Evolutionary conservation across 331 rosid species (phyloP), one percentile per base, ranked within the genome.

Genomic region (Ulmus americana): DNA sequence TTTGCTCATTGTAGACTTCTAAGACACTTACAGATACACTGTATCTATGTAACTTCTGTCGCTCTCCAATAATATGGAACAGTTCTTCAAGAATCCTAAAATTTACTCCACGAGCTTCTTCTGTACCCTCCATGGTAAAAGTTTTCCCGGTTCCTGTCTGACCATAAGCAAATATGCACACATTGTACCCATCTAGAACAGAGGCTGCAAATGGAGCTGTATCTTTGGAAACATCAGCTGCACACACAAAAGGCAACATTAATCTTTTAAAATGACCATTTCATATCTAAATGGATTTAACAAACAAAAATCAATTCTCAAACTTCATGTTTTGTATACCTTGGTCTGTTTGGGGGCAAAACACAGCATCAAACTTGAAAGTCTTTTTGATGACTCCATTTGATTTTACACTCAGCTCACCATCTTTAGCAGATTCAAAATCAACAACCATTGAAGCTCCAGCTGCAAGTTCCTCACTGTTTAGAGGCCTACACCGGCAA

Each of bases 131-230:
- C 97, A 92, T 92, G 54, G 98, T 92, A 67, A 89, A 92, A 13
- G 98, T 92, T 73, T 92, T 92, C 43, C 98, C 98, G 5, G 90
- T 86, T 57, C 98, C 98, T 5, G 98, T 92, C 75, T 92, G 98
- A 45, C 98, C 98, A 39, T 85, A 92, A 8, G 98, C 98, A 74
- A 89, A 92, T 63, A 92, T 85, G 83, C 98, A 92, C 41, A 89
- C 97, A 63, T 89, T 92, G 85, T 80, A 92, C 5, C 98, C 98
- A 68, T 92, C 97, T 64, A 92, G 71, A 68, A 92, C 97, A 15
- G 98, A 92, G 69, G 85, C 67, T 20, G 88, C 95, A 72, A 85
- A 85, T 70, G 95, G 95, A 28, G 84, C 88, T 0, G 96, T 85
- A 75, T 89, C 98, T 64, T 85, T 86, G 28, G 89, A 92, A 45